A percentile compares a stretch with the other conserved stretches of the same genome.
Conservation (phyloP, 805 yeast genomes). For the Zygotorulaspora florentina region DNA sequence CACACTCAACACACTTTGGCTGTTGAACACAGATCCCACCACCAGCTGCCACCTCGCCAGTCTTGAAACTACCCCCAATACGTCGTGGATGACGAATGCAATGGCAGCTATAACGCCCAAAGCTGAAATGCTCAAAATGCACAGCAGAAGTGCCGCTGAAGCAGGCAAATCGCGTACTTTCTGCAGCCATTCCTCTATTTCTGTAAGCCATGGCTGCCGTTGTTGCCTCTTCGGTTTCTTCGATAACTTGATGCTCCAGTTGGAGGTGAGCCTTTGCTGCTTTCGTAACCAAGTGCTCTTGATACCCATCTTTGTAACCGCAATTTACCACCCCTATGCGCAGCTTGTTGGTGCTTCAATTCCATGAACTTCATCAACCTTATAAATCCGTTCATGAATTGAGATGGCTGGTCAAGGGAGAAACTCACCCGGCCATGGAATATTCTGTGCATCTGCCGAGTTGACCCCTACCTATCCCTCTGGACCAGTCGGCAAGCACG, state of each 20-base stretch:
- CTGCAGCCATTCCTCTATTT: not conserved
- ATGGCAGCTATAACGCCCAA: not conserved
- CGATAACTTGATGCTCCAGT: not conserved
- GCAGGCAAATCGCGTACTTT: not conserved
- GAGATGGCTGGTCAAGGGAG: not conserved
- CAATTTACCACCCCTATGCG: too few species aligned
- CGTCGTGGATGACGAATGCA: not conserved
- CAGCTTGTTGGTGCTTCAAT: too few species aligned
- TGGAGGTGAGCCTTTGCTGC: not conserved
- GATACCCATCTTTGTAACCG: not conserved
- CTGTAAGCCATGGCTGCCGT: not conserved
- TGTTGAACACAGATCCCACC: not conserved
- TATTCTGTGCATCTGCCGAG: not conserved
- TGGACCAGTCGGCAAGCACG: not conserved
- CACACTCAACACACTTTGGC: not conserved
- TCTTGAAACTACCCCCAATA: not conserved
- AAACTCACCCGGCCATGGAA: constrained; percentile 1
- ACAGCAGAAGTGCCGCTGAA: not conserved
- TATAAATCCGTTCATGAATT: not conserved
- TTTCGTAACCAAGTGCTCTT: not conserved
- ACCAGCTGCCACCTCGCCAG: constrained; percentile 1
- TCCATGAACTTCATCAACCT: not conserved
- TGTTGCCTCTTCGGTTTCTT: not conserved
- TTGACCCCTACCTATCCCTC: not conserved
- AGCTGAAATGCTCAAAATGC: not conserved